Evolutionary conservation across 352 stramenopile genomes (phyloP), one percentile per base, ranked within the genome.

Genomic region (Thalassiosira hispida): DNA sequence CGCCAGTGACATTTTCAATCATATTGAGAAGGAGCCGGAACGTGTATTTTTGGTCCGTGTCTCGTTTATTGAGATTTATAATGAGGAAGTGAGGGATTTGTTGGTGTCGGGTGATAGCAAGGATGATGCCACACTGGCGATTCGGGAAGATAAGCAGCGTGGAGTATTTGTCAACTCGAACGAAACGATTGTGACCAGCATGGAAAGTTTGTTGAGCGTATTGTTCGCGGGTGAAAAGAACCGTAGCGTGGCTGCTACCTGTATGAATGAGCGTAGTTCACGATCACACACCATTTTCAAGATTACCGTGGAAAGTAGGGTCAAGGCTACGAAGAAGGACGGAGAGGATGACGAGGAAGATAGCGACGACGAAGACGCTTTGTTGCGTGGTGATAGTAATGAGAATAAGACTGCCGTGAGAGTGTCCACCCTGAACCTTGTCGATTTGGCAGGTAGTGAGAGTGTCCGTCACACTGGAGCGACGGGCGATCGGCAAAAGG

Each of bases 41-140:
- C 88, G 96, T 11, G 93, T 98, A 60, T 99, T 98, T 83, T 83
- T 98, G 11, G 83, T 99, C 31, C 92, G 97, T 35, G 96, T 98
- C 14, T 98, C 95, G n/a, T 99, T 98, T 78, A 90, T 99, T 35
- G 97, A 99, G 87, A 99, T 99, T 75, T 99, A 99, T 90, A 99
- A 99, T 77, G 97, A 99, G 88, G 95, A 98, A 52, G 95, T 99
- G 9, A 87, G 94, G 6, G 97, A 99, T 84, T 87, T 99, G 52
- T 90, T 99, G 6, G 79, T 77, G 11, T 71, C 47, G 0, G 69
- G 74, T 27, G 72, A 74, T 33, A 57, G 71, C n/a, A 31, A 35
- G 23, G 53, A 55, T 0, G 79, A 77, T 22, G 64, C 82, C 44
- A 75, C 89, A 3, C 55, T 93, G 2, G 72, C 77, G 38, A 78